Conservation (phyloP, 352 stramenopile genomes). For the Labyrinthula sp. region DNA sequence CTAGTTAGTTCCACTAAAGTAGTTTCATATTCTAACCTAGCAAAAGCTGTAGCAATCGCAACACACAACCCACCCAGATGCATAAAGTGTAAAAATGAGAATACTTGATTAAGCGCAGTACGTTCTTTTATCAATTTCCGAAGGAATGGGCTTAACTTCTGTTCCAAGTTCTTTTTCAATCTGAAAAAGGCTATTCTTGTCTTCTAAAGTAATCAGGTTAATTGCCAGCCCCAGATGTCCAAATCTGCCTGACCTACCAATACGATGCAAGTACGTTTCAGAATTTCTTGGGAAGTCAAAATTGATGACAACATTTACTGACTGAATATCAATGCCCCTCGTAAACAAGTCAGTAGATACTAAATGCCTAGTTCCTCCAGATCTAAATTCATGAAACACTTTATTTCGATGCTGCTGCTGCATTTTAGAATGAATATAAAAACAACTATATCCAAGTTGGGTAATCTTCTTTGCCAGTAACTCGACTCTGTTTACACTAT, state of each 20-base stretch:
- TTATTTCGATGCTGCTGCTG: constrained; percentile 93
- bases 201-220: constrained; percentile 98
- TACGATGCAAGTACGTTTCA: constrained; percentile 98
- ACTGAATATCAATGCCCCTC: constrained; percentile 97
- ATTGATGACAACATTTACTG: constrained; percentile 99
- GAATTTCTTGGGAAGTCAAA: constrained; percentile 99
- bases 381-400: constrained; percentile 98
- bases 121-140: constrained; percentile 87
- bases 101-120: constrained; percentile 54
- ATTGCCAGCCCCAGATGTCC: constrained; percentile 94
- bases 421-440: constrained; percentile 99
- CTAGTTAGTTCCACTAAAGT: no score
- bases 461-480: constrained; percentile 97
- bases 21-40: no score
- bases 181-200: constrained; percentile 84
- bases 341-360: constrained; percentile 95
- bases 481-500: constrained; percentile 96
- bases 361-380: constrained; percentile 82
- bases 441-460: constrained; percentile 95
- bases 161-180: constrained; percentile 97
- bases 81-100: neutral
- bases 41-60: no score
- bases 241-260: constrained; percentile 89
- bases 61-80: no score
- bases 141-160: constrained; percentile 93